These are phyloP conservation scores for Aspergillus incahuasiensis DNA, from an alignment of 495 filamentous ascomycete genomes.

Conservation along the genomic window DNA sequence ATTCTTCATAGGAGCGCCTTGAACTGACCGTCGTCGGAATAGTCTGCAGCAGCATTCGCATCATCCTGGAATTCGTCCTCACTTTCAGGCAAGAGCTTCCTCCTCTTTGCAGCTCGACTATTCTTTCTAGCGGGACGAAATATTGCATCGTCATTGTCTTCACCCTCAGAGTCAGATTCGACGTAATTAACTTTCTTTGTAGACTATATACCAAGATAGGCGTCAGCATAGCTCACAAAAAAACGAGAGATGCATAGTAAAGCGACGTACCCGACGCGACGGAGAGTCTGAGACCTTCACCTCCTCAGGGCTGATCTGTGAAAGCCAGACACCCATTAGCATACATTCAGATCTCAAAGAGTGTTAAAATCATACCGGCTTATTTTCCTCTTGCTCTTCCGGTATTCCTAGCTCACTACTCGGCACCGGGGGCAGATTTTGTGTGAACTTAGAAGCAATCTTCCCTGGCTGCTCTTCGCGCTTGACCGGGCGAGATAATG, in stretches of 20 bases:
- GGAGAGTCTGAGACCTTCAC: conserved; percentile 32
- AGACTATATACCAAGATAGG: conserved; percentile 21
- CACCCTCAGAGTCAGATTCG: conserved; percentile 49
- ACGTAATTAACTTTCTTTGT: conserved; percentile 46
- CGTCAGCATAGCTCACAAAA: background rate
- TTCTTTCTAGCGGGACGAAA: conserved; percentile 40
- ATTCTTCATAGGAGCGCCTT: background rate
- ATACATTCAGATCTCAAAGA: background rate
- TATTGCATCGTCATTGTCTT: conserved; percentile 52
- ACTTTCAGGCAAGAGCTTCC: conserved; percentile 48
- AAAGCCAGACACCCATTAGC: background rate
- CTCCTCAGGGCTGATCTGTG: conserved; percentile 13
- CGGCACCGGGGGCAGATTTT: conserved; percentile 66
- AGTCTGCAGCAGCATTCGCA: conserved; percentile 43
- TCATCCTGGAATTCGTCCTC: conserved; percentile 69
- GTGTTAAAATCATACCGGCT: conserved; percentile 18
- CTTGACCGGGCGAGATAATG: conserved; percentile 27
- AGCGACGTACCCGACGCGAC: conserved; percentile 39
- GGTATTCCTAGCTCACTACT: conserved; percentile 63
- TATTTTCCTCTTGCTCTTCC: conserved; percentile 27
- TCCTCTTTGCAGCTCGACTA: conserved; percentile 43
- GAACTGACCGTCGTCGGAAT: conserved; percentile 60
- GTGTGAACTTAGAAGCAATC: conserved; percentile 38
- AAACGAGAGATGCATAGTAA: background rate
- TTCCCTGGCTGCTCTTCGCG: conserved; percentile 24